Evolutionary conservation across 257 asterid genomes (phyloP).

Genomic region (Lavandula angustifolia): DNA sequence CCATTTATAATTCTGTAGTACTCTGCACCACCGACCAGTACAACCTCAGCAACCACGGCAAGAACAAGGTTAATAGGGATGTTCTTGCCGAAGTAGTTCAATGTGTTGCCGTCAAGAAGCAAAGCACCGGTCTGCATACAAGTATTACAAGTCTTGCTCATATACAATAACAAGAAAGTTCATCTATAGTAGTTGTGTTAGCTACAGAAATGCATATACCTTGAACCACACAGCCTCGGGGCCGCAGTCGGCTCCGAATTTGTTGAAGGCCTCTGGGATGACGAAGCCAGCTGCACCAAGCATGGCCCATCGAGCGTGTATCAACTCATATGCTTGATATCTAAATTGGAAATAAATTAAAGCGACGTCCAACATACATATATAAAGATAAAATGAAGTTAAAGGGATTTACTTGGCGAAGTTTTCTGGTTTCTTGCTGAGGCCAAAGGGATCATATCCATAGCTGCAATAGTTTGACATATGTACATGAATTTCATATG

Average conservation of each 20-base stretch:
- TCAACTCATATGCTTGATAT: slow-evolving; percentile 86
- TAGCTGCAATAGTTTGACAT: slow-evolving; percentile 54
- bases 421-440: slow-evolving; percentile 90
- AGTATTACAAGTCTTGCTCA: no score
- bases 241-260: slow-evolving; percentile 90
- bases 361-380: no score
- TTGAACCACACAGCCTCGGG: slow-evolving; percentile 99
- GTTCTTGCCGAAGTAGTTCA: slow-evolving; percentile 87
- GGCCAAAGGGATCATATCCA: slow-evolving; percentile 97
- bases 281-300: slow-evolving; percentile 97
- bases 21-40: slow-evolving; percentile 93
- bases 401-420: slow-evolving; percentile 61
- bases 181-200: no score
- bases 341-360: slow-evolving; percentile 33
- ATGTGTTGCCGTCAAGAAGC: slow-evolving; percentile 95
- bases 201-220: no score
- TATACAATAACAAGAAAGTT: no score
- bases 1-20: slow-evolving; percentile 91
- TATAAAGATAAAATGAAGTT: no score
- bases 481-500: no score
- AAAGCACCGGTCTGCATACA: slow-evolving; percentile 80
- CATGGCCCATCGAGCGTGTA: slow-evolving; percentile 98
- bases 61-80: slow-evolving; percentile 84
- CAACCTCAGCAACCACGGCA: slow-evolving; percentile 88
- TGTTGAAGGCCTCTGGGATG: slow-evolving; percentile 98